phyloP scores from a whole-genome alignment of 2,329 filamentous ascomycete genomes.

The Fusarium papillatum region DNA sequence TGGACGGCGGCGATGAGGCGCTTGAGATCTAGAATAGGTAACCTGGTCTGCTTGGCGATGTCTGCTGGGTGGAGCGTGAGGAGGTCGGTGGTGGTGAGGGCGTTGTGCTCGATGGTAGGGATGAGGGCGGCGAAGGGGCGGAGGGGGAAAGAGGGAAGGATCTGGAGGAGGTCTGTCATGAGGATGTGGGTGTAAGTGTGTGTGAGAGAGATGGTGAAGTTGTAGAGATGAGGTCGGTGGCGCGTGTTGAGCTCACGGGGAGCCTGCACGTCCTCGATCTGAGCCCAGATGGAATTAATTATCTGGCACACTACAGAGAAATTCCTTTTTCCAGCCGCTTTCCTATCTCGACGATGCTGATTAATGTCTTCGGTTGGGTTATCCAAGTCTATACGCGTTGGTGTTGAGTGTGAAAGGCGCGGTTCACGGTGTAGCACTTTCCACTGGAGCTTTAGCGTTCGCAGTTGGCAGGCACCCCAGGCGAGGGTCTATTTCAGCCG shows the following conservation, averaged over 20 bases:
- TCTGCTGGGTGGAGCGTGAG: conserved; percentile 86
- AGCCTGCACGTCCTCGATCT: background rate
- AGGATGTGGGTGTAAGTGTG: conserved; percentile 9
- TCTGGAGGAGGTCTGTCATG: conserved; percentile 89
- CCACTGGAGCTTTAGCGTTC: background rate
- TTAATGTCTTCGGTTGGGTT: background rate
- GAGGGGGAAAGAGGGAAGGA: conserved; percentile 85
- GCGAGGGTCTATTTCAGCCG: background rate
- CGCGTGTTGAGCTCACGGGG: background rate
- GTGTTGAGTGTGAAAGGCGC: background rate
- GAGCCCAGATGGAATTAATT: background rate
- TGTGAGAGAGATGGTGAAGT: conserved; percentile 10
- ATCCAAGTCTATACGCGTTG: background rate
- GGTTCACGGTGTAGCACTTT: background rate
- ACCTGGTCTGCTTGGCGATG: conserved; percentile 86
- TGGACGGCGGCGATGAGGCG: conserved; percentile 78
- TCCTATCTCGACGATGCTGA: background rate
- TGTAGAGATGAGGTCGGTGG: conserved; percentile 27
- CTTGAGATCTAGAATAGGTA: conserved; percentile 86
- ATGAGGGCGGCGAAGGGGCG: conserved; percentile 81
- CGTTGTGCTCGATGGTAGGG: conserved; percentile 82
- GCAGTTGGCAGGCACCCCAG: background rate
- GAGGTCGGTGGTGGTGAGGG: conserved; percentile 85
- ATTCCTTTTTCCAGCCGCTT: background rate
- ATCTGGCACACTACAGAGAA: background rate